Evolutionary conservation across 495 filamentous ascomycete genomes (phyloP).

Genomic region (Aspergillus heteromorphus): DNA sequence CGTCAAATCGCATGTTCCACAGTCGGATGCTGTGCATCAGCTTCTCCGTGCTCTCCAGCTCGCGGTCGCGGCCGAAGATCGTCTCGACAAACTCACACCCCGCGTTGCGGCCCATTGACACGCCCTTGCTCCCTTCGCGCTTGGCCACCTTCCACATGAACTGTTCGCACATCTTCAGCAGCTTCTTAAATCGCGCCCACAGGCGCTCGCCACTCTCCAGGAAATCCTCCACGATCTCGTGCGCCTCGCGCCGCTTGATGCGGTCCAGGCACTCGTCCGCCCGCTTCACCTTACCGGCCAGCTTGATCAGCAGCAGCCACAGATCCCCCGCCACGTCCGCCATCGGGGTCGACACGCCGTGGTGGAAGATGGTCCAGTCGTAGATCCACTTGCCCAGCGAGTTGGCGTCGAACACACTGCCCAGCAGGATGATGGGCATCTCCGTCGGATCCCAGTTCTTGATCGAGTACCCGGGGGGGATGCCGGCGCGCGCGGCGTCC

Average conservation of each 20-base stretch:
- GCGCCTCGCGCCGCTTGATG: constrained; percentile 64
- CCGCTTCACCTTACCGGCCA: constrained; percentile 93
- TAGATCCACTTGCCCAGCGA: constrained; percentile 98
- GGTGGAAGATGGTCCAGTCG: constrained; percentile 96
- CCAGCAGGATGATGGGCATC: constrained; percentile 86
- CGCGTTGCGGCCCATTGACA: constrained; percentile 85
- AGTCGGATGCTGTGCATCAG: constrained; percentile 89
- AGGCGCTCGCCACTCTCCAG: constrained; percentile 85
- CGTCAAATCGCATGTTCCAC: constrained; percentile 94
- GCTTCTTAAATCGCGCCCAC: constrained; percentile 76
- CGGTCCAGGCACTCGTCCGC: constrained; percentile 75
- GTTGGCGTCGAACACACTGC: constrained; percentile 96
- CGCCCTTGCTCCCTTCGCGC: constrained; percentile 53
- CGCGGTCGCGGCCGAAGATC: constrained; percentile 89
- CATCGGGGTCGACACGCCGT: constrained; percentile 79
- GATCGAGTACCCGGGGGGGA: constrained; percentile 87
- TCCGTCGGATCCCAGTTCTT: constrained; percentile 99
- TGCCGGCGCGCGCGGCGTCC: constrained; percentile 73
- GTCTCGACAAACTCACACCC: constrained; percentile 96
- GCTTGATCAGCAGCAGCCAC: constrained; percentile 91
- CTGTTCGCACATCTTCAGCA: constrained; percentile 85
- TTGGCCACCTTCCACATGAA: constrained; percentile 83
- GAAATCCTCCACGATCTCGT: constrained; percentile 85
- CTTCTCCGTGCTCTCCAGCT: constrained; percentile 89
- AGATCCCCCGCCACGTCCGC: constrained; percentile 90